Conservation (phyloP, 768 basidiomycete species). For the Tricholoma matsutake region DNA sequence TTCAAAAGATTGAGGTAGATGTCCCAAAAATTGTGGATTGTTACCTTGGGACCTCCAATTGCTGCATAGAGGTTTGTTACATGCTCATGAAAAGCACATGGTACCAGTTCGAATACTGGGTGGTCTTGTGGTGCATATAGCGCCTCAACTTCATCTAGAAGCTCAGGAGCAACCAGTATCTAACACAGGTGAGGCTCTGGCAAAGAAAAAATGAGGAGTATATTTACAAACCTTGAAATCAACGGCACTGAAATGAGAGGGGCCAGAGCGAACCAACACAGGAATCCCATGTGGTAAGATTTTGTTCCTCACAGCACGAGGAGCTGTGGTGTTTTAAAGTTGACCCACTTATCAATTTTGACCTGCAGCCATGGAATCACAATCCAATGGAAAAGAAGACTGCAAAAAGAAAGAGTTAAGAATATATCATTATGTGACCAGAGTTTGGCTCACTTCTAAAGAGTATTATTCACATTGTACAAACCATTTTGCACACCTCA, state of each 20-base stretch:
- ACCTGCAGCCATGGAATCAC: constrained; percentile 35
- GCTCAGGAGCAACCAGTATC: no score
- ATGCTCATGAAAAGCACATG: not conserved
- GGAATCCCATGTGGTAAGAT: no score
- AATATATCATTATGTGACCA: no score
- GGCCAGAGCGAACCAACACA: constrained; percentile 23
- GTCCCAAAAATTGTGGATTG: not conserved
- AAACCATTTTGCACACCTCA: no score
- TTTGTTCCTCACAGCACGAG: constrained; percentile 26
- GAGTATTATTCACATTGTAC: no score
- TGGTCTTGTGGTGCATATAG: not conserved
- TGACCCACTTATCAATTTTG: constrained; percentile 28
- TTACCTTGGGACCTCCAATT: not conserved
- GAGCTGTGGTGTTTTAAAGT: constrained; percentile 16
- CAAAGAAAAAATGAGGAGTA: not conserved
- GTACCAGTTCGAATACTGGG: not conserved
- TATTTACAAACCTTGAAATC: constrained; percentile 31
- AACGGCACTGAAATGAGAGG: constrained; percentile 18
- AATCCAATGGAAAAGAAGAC: constrained; percentile 32
- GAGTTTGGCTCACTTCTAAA: no score
- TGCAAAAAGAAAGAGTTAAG: constrained; percentile 10
- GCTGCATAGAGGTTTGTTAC: not conserved
- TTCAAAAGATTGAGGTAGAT: not conserved
- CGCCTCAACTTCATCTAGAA: no score
- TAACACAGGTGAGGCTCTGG: not conserved